Evolutionary conservation across 106 monocot species (phyloP), one percentile per base, ranked within the genome.

Genomic region (Apostasia shenzhenica): DNA sequence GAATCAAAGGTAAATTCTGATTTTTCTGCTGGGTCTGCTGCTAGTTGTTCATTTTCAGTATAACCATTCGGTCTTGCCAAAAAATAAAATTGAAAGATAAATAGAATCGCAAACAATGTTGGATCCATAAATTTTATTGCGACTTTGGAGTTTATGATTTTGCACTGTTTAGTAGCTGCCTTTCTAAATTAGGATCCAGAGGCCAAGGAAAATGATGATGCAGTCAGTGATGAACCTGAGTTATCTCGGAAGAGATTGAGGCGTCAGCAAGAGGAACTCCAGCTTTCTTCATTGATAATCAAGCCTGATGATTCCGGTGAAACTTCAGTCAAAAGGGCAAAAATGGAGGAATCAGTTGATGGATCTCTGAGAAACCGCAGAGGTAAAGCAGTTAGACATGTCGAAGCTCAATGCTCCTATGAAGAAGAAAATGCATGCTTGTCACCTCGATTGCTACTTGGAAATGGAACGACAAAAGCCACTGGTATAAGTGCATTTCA

Each of bases 191-290:
- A 71, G 76, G 70, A 78, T 76, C 3, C 37, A 8, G 60, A 43
- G 2, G 9, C 0, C 50, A 38, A 38, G 39, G 48, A 52, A 54
- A 67, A 75, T 47, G 59, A 77, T 61, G 61, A 44, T 42, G 11
- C n/a, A 38, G 14, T 48, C 48, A 42, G 8, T 46, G 77, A 73
- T 10, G 68, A 76, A 6, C n/a, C 45, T 7, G 73, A 54, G 41
- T 66, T 41, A 12, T 52, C 10, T 56, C 37, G 67, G 58, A 88
- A 76, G 59, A 79, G 61, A 62, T 47, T 67, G n/a, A 69, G 67
- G 53, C 14, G 5, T 40, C 57, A 68, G 14, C 55, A 61, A 57
- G 75, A 57, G 26, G 75, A 72, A n/a, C 40, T 59, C 40, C 2
- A 42, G 11, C 42, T 63, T 71, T 63, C 64, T 5, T 13, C 62